A percentile compares a stretch with the other conserved stretches of the same genome.
phyloP scores from a whole-genome alignment of 352 stramenopile species.

The Phytopythium litorale region DNA sequence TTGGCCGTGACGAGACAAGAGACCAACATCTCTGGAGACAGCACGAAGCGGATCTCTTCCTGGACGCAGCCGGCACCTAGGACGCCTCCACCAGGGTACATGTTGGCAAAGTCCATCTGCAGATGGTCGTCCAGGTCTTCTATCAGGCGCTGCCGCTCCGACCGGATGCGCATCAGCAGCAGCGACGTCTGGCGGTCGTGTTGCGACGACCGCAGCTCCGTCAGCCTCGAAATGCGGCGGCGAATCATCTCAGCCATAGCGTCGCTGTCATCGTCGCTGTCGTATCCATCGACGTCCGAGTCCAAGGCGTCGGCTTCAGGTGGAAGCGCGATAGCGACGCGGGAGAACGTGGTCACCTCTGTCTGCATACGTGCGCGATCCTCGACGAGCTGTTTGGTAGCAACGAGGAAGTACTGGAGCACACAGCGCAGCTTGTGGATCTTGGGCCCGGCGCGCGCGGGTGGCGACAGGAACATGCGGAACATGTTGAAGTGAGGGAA shows the following conservation, averaged over 20 bases:
- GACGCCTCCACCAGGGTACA: conserved; percentile 72
- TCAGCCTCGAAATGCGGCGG: neutral
- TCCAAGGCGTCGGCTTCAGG: neutral
- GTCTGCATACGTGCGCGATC: conserved; percentile 9
- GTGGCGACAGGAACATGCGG: conserved; percentile 29
- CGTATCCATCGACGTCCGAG: conserved; percentile 1
- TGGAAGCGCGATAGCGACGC: conserved; percentile 29
- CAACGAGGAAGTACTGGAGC: conserved; percentile 63
- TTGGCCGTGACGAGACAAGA: conserved; percentile 61
- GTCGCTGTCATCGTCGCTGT: conserved; percentile 7
- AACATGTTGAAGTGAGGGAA: conserved; percentile 56
- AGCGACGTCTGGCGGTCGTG: neutral
- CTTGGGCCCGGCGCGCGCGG: conserved; percentile 34
- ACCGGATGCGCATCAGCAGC: conserved; percentile 7
- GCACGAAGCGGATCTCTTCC: conserved; percentile 80
- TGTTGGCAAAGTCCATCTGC: conserved; percentile 84
- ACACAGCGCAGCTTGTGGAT: conserved; percentile 66
- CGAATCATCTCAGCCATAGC: neutral
- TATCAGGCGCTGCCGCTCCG: conserved; percentile 46
- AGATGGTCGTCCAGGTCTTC: conserved; percentile 60
- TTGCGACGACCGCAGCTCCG: neutral
- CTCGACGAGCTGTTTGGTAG: conserved; percentile 29
- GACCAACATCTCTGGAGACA: conserved; percentile 69
- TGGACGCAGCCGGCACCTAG: conserved; percentile 69
- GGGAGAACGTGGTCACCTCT: conserved; percentile 59